These are phyloP conservation scores for Purshia tridentata DNA, from an alignment of 306 rosid species.

Conservation along the genomic window DNA sequence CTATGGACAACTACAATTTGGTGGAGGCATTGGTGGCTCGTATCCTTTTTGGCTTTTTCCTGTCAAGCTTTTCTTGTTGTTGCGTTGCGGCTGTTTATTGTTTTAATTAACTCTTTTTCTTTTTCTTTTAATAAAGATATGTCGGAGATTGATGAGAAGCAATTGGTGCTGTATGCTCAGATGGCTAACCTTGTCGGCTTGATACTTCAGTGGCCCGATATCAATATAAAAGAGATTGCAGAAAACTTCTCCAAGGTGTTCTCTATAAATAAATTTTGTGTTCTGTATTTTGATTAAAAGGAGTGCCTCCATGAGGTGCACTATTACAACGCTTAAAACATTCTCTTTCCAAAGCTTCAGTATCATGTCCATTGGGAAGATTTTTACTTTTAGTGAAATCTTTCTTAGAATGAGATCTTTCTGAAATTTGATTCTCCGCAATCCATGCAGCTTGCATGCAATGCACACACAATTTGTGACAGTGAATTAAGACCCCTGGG, in stretches of 20 bases:
- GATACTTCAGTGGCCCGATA: slow-evolving; percentile 71
- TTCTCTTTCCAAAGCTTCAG: neutral
- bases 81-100: slow-evolving; percentile 21
- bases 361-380: neutral
- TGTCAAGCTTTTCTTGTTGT: slow-evolving; percentile 11
- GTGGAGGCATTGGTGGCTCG: slow-evolving; percentile 85
- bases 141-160: slow-evolving; percentile 69
- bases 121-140: slow-evolving; percentile 53
- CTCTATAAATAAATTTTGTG: neutral
- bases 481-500: slow-evolving; percentile 89
- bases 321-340: neutral
- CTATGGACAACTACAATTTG: slow-evolving; percentile 68
- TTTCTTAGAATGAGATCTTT: slow-evolving; percentile 19
- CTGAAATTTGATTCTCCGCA: slow-evolving; percentile 27
- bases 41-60: slow-evolving; percentile 46
- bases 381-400: neutral
- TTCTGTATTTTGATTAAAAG: neutral
- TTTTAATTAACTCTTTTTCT: slow-evolving; percentile 38
- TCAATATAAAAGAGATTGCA: slow-evolving; percentile 73
- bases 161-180: slow-evolving; percentile 77
- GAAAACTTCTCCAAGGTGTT: slow-evolving; percentile 79
- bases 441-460: slow-evolving; percentile 84
- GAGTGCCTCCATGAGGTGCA: neutral
- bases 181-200: slow-evolving; percentile 86
- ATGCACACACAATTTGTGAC: slow-evolving; percentile 94